Evolutionary conservation across 345 rosid species (phyloP).

Genomic region (Syzygium grande): DNA sequence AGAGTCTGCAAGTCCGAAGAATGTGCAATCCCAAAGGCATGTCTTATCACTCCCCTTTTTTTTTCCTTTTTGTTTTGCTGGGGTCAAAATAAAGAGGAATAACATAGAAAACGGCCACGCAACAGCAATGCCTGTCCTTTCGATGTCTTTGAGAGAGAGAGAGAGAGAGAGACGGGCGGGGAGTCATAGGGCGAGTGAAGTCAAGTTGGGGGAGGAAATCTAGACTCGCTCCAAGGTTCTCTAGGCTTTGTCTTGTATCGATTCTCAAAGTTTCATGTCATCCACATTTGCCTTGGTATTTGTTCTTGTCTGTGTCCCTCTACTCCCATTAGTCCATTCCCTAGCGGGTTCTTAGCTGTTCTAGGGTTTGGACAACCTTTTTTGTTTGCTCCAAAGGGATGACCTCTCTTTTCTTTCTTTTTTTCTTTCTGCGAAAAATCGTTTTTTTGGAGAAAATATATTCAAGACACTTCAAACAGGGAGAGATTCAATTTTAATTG

Average conservation of each 20-base stretch:
- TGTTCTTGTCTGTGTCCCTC: not conserved
- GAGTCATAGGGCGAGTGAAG: not conserved
- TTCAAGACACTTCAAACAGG: not conserved
- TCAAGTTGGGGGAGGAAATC: not conserved
- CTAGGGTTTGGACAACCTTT: not conserved
- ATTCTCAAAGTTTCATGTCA: not conserved
- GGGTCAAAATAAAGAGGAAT: slow-evolving; percentile 18
- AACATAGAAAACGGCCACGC: not conserved
- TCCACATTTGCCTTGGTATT: not conserved
- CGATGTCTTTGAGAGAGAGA: not conserved
- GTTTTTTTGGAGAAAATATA: not conserved
- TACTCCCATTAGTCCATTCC: not conserved
- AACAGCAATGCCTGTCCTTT: slow-evolving; percentile 18
- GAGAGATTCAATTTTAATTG: not conserved
- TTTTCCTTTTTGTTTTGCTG: not conserved
- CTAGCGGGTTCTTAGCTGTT: not conserved
- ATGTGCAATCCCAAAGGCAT: slow-evolving; percentile 50
- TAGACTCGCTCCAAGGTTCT: not conserved
- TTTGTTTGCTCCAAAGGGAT: not conserved
- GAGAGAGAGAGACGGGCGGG: not conserved
- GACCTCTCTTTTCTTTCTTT: not conserved
- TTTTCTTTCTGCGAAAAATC: not conserved
- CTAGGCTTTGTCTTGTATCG: not conserved
- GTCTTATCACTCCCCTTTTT: slow-evolving; percentile 18
- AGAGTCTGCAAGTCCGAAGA: slow-evolving; percentile 7